A percentile compares a stretch with the other conserved stretches of the same genome.
Conservation (phyloP, 2,329 filamentous ascomycete species). For the Sporothrix brunneoviolacea region DNA sequence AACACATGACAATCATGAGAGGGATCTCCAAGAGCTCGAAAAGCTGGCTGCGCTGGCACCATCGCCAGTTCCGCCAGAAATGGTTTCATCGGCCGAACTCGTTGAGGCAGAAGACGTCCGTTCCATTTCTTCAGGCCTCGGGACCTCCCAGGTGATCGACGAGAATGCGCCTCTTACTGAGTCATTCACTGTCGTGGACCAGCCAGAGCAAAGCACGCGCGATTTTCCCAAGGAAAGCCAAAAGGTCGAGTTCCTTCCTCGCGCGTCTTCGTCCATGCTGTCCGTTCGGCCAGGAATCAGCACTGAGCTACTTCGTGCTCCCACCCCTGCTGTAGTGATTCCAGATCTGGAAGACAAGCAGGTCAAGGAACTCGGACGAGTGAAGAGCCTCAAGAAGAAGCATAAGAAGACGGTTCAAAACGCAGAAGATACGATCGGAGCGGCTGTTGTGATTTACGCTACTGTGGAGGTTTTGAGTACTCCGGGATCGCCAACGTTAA, state of each 20-base stretch:
- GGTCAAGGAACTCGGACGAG: slow-evolving; percentile 34
- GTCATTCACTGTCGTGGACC: slow-evolving; percentile 11
- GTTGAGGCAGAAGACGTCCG: slow-evolving; percentile 11
- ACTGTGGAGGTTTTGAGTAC: slow-evolving; percentile 42
- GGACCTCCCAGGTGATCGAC: slow-evolving; percentile 8
- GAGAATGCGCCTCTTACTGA: slow-evolving; percentile 1
- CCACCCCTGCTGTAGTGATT: slow-evolving; percentile 42
- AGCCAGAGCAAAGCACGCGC: slow-evolving; percentile 4
- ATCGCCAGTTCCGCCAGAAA: not conserved
- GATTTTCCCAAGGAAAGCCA: not conserved
- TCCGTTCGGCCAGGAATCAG: slow-evolving; percentile 21
- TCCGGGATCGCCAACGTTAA: slow-evolving; percentile 27
- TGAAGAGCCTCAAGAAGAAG: slow-evolving; percentile 38
- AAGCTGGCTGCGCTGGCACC: slow-evolving; percentile 8
- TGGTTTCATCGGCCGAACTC: slow-evolving; percentile 12
- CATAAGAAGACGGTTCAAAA: slow-evolving; percentile 38
- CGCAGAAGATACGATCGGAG: slow-evolving; percentile 47
- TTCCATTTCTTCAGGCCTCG: slow-evolving; percentile 12
- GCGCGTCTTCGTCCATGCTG: slow-evolving; percentile 6
- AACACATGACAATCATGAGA: not conserved
- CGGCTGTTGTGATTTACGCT: slow-evolving; percentile 48
- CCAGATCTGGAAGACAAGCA: slow-evolving; percentile 35
- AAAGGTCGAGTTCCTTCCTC: slow-evolving; percentile 10
- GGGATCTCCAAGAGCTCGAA: slow-evolving; percentile 11
- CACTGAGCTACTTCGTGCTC: slow-evolving; percentile 29